Evolutionary conservation across 495 filamentous ascomycete species (phyloP), one percentile per base, ranked within the genome.

Genomic region (Lepraria neglecta): DNA sequence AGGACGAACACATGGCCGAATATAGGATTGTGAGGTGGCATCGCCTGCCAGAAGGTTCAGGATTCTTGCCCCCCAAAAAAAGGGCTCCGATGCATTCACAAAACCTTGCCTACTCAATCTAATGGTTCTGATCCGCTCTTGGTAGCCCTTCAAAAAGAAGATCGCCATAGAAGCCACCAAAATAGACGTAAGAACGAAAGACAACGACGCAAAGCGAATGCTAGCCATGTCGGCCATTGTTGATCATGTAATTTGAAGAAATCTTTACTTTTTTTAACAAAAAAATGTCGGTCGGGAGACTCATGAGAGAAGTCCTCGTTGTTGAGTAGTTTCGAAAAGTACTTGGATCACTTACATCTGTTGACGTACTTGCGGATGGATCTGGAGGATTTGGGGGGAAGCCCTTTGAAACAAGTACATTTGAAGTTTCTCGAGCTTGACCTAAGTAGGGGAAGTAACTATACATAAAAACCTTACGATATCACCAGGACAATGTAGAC

Each of bases 11-110:
- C 19, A n/a, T 60, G 58, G 17, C 58, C 58, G 31, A 60, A 50
- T 21, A 60, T 30, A 6, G 58, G 58, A 54, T 60, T 19, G 21
- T 60, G 44, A 52, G 58, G 58, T 19, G 45, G 58, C 58, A 60
- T 60, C n/a, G 58, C 28, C 58, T 60, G 7, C 5, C 28, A n/a
- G 17, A 4, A 30, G 4, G 1, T 14, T 56, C 33, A 56, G 35
- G 17, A 24, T 9, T 24, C 11, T 56, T 27, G n/a, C 33, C 24
- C 31, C 4, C 4, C 9, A 4, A 19, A 14, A 0, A 44, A 42
- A 21, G 15, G 28, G 1, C 11, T 40, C 33, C 24, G 10, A 21
- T 43, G 4, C 19, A 57, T 24, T 57, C 5, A 43, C 33, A 57
- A 44, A 57, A 0, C 54, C 54, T 57, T 57, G 54, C 15, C 54